Percentiles rank a stretch among this genome's conserved stretches.
These are phyloP conservation scores for Mycena kentingensis DNA, from an alignment of 768 basidiomycete species.

Conservation along the genomic window DNA sequence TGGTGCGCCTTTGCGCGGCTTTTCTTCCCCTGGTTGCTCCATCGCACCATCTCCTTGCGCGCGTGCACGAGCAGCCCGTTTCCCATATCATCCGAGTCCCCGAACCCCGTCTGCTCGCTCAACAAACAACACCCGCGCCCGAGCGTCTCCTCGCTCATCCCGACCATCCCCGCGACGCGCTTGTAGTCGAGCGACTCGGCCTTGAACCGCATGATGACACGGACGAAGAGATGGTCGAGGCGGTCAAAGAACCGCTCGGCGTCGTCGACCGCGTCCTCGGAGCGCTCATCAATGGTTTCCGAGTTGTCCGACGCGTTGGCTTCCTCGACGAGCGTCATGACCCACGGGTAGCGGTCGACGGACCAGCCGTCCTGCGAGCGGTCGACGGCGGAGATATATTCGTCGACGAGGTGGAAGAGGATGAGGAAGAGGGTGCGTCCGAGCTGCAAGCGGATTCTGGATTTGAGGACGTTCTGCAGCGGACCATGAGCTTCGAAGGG, in stretches of 20 bases:
- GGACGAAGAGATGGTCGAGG: slow-evolving; percentile 41
- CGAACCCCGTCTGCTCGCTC: slow-evolving; percentile 50
- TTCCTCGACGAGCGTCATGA: slow-evolving; percentile 49
- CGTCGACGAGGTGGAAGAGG: slow-evolving; percentile 45
- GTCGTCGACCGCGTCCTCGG: slow-evolving; percentile 35
- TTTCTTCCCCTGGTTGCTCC: slow-evolving; percentile 41
- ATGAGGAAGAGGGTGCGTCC: slow-evolving; percentile 44
- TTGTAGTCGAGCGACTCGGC: slow-evolving; percentile 39
- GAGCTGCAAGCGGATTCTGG: slow-evolving; percentile 40
- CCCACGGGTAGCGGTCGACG: slow-evolving; percentile 35
- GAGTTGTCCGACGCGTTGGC: slow-evolving; percentile 40
- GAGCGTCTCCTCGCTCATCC: slow-evolving; percentile 39
- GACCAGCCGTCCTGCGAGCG: slow-evolving; percentile 47
- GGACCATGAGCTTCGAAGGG: slow-evolving; percentile 5
- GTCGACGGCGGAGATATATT: slow-evolving; percentile 47
- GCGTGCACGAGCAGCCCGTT: slow-evolving; percentile 41
- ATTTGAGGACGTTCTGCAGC: slow-evolving; percentile 37
- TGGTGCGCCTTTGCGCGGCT: neutral
- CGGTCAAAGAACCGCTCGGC: slow-evolving; percentile 38
- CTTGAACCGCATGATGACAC: slow-evolving; percentile 41
- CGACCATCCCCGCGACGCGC: slow-evolving; percentile 37
- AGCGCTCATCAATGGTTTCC: slow-evolving; percentile 35
- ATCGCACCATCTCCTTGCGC: slow-evolving; percentile 39
- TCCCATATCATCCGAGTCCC: slow-evolving; percentile 43
- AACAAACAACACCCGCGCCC: slow-evolving; percentile 45